Evolutionary conservation across 176 grass and related monocot species (phyloP).

Genomic region (Avena atlantica): DNA sequence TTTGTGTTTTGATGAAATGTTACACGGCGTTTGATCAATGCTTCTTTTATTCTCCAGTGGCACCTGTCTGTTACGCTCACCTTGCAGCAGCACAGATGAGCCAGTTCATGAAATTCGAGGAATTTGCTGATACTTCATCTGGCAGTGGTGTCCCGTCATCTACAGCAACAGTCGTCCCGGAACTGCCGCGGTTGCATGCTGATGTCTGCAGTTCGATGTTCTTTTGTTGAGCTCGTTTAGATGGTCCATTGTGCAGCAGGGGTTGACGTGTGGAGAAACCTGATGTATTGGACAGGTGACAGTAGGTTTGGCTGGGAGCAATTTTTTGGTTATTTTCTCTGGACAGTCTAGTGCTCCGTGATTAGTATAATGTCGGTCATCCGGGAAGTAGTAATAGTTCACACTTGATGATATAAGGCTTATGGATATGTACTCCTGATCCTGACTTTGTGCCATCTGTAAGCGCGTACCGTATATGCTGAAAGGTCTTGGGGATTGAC

Average conservation of each 20-base stretch:
- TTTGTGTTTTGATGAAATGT: conserved; percentile 3
- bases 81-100: conserved; percentile 82
- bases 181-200: conserved; percentile 76
- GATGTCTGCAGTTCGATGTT: conserved; percentile 92
- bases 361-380: neutral
- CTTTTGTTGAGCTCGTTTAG: conserved; percentile 67
- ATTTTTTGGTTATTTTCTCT: neutral
- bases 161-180: conserved; percentile 57
- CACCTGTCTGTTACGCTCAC: conserved; percentile 88
- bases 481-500: neutral
- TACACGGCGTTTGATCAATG: conserved; percentile 17
- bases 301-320: conserved; percentile 24
- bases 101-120: conserved; percentile 89
- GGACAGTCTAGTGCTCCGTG: conserved; percentile 13
- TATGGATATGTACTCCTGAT: neutral
- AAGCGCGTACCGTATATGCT: neutral
- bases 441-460: neutral
- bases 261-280: conserved; percentile 34
- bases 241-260: neutral
- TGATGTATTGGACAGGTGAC: conserved; percentile 6
- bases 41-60: conserved; percentile 63
- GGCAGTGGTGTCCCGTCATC: conserved; percentile 51
- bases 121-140: conserved; percentile 56
- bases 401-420: neutral
- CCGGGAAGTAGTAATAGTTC: neutral